Base-by-base conservation (phyloP, 768 basidiomycete species). In the Cystobasidium onofrii region DNA sequence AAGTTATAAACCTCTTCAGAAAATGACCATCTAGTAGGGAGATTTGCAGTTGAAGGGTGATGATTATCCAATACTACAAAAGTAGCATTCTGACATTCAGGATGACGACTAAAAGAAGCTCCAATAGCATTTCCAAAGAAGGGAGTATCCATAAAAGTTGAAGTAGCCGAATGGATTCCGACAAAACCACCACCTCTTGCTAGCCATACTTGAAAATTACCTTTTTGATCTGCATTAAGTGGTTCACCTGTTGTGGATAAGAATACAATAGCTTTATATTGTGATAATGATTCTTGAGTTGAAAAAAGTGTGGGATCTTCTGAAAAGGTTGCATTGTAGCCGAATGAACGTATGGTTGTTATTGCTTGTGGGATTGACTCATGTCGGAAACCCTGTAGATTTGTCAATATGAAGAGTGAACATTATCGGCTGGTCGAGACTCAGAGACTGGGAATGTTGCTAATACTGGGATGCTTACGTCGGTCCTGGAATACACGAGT, bases 221-320 rank as follows among this genome's bases (percentile, higher is more conserved):
- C 23, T 27, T 52, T 62, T 44, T 64, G 60, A 33, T 46, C 43
- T 52, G 71, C 44, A 44, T 65, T 41, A 12, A 73, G 46, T 27
- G 44, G 20, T 29, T 62, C 71, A 20, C 39, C 61, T 23, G 64
- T 3, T 15, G 44, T 73, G 10, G 57, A 69, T 55, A 62, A 43
- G 57, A 50, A 50, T 0, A 43, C 73, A 18, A 44, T 10, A 29
- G 4, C 34, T 29, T 39, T 23, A 31, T 27, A 57, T 2, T 18
- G 12, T 29, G 43, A 12, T 78, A 80, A 78, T 77, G 57, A 27
- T 6, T 54, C 31, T 25, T 41, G 63, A 7, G 34, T 7, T 27
- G 63, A 64, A 25, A 64, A 64, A 15, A 43, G 63, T 25, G 34
- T 27, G 31, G 63, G 36, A 41, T 64, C 63, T 43, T 64, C 63